A percentile compares a stretch with the other conserved stretches of the same genome.
phyloP scores from a whole-genome alignment of 1,284 basidiomycete genomes.

The Pseudozyma sp. region DNA sequence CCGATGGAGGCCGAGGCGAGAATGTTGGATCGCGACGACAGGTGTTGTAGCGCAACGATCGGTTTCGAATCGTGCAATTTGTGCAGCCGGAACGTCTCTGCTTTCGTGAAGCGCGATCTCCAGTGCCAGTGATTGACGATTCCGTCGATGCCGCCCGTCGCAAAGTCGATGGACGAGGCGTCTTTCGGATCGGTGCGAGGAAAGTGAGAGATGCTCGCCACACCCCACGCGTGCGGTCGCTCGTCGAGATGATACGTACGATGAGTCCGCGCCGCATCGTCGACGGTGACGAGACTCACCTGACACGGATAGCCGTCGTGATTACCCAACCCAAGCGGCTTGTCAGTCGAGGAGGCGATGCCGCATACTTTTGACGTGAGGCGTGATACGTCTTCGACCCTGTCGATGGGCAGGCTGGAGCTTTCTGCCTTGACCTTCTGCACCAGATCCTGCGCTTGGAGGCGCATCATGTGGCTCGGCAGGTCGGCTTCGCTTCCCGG shows the following conservation, averaged over 20 bases:
- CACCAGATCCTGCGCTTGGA: slow-evolving; percentile 7
- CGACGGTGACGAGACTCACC: slow-evolving; percentile 38
- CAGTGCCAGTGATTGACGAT: slow-evolving; percentile 47
- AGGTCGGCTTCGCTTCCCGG: neutral
- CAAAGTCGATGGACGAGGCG: slow-evolving; percentile 36
- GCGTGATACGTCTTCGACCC: slow-evolving; percentile 32
- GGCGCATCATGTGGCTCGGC: slow-evolving; percentile 18
- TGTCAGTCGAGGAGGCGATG: slow-evolving; percentile 35
- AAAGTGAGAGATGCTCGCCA: slow-evolving; percentile 33
- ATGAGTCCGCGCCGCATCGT: slow-evolving; percentile 11
- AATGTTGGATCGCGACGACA: slow-evolving; percentile 16
- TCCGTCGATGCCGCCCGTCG: slow-evolving; percentile 46
- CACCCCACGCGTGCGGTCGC: slow-evolving; percentile 32
- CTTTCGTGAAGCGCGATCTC: slow-evolving; percentile 11
- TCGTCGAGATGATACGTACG: slow-evolving; percentile 39
- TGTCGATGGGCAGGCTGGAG: slow-evolving; percentile 18
- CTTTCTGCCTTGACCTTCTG: slow-evolving; percentile 16
- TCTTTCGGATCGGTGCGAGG: slow-evolving; percentile 29
- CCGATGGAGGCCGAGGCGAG: slow-evolving; percentile 37
- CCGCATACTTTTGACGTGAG: slow-evolving; percentile 45
- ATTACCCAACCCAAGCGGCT: slow-evolving; percentile 29
- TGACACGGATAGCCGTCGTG: slow-evolving; percentile 34
- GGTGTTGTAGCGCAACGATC: slow-evolving; percentile 35
- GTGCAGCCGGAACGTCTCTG: slow-evolving; percentile 23
- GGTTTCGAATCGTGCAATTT: slow-evolving; percentile 33